Base-by-base conservation (phyloP, 129 eudicot genomes). In the Flaveria brownii region DNA sequence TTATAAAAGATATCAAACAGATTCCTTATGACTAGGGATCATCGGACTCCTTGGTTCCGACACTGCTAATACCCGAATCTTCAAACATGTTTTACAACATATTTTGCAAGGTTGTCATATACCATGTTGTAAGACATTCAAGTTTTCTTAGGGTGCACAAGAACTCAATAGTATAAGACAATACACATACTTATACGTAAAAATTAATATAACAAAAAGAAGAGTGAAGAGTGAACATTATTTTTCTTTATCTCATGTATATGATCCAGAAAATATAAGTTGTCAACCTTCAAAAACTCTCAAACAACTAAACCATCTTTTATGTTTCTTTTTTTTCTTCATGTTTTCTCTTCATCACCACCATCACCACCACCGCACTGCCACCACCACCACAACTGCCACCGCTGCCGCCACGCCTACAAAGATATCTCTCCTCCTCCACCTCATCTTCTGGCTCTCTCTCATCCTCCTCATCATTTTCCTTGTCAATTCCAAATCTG, bases 281-380 rank as follows among this genome's bases (percentile, higher is more conserved):
- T 88, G 88, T 80, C 88, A 83, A 77, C 74, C 87, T 84, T 87
- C 84, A 78, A 64, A 77, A 60, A 59, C 85, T 85, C 84, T 77
- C 83, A 85, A 85, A 78, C 82, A 73, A 41, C 82, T 78, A 7
- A 85, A 70, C 28, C 52, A 47, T 62, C 74, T 43, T 30, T 65
- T 72, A 49, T 52, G 25, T 70, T 68, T 63, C 75, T 83, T 80
- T 39, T 64, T 78, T 81, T 82, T 68, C 82, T 84, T 78, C 90
- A 87, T 92, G 90, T 79, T 87, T 85, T 84, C 88, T 82, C 80
- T 78, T 75, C 82, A 68, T 36, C 41, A 33, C 39, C 39, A 4
- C 6, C 39, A 5, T 5, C 41, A 5, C 41, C 41, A 5, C 7
- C 6, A 0, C 41, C 41, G n/a, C n/a, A 28, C 33, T 4, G 7